Percentiles rank a stretch among this genome's conserved stretches.
Evolutionary conservation across 2,329 filamentous ascomycete species (phyloP).

Genomic region (Coniochaeta sp.): DNA sequence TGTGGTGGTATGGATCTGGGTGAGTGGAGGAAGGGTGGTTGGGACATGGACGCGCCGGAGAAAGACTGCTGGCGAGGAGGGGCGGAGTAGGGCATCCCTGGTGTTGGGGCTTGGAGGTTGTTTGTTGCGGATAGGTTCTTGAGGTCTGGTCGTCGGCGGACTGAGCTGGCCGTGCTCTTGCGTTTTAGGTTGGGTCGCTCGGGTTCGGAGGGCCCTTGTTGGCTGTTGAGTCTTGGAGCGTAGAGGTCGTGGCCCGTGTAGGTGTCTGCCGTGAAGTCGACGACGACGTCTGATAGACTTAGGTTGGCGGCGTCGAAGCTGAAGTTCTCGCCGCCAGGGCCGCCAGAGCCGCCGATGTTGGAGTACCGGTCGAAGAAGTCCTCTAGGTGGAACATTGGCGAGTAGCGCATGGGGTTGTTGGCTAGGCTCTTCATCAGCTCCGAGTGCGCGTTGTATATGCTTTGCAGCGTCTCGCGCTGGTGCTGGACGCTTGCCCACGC

Average conservation of each 20-base stretch:
- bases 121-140: constrained; percentile 27
- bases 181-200: constrained; percentile 39
- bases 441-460: constrained; percentile 69
- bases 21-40: constrained; percentile 30
- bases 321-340: constrained; percentile 51
- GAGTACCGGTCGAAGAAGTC: constrained; percentile 81
- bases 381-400: constrained; percentile 75
- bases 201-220: constrained; percentile 16
- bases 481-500: constrained; percentile 74
- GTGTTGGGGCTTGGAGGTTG: constrained; percentile 21
- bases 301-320: constrained; percentile 70
- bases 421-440: constrained; percentile 70
- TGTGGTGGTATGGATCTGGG: constrained; percentile 28
- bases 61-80: constrained; percentile 31
- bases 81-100: constrained; percentile 18
- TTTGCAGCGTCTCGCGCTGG: constrained; percentile 71
- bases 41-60: constrained; percentile 21
- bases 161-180: constrained; percentile 31
- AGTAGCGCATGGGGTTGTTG: constrained; percentile 64
- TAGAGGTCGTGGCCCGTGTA: constrained; percentile 44
- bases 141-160: constrained; percentile 31
- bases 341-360: constrained; percentile 46
- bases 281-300: constrained; percentile 58
- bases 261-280: constrained; percentile 53
- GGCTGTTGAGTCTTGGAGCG: constrained; percentile 25